Conservation (phyloP, 805 yeast species). For the Danielia oregonensis region DNA sequence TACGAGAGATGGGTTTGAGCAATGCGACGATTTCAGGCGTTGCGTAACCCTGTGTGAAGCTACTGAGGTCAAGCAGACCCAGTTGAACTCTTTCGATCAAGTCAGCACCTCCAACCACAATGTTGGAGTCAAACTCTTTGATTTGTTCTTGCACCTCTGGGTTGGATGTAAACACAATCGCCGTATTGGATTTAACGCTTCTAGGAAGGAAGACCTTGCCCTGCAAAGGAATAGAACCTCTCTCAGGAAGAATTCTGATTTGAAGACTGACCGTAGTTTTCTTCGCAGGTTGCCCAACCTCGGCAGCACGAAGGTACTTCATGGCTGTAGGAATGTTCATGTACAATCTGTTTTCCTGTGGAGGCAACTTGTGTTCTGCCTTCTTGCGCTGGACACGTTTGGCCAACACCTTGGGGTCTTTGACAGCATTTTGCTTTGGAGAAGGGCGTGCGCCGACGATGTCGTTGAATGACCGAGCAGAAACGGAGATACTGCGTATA, state of each 20-base stretch:
- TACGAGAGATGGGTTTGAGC: conserved; percentile 67
- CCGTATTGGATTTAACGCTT: conserved; percentile 60
- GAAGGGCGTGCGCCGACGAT: conserved; percentile 8
- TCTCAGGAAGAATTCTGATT: conserved; percentile 63
- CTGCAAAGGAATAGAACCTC: conserved; percentile 69
- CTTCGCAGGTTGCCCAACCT: conserved; percentile 77
- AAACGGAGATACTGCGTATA: conserved; percentile 2
- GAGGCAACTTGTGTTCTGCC: conserved; percentile 24
- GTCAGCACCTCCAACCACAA: conserved; percentile 64
- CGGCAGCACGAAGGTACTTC: conserved; percentile 80
- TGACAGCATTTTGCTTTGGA: conserved; percentile 13
- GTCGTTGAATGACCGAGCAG: conserved; percentile 1
- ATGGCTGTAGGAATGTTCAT: conserved; percentile 72
- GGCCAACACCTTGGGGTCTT: conserved; percentile 13
- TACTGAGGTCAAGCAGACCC: conserved; percentile 45
- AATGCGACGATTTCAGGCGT: conserved; percentile 74
- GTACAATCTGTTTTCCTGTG: conserved; percentile 53
- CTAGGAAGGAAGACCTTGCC: conserved; percentile 74
- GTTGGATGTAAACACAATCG: conserved; percentile 65
- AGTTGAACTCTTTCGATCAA: conserved; percentile 58
- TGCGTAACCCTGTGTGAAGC: conserved; percentile 74
- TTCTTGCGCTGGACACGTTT: conserved; percentile 11
- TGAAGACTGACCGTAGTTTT: conserved; percentile 64
- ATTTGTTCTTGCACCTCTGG: conserved; percentile 52
- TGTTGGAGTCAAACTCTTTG: conserved; percentile 52